Percentiles rank a stretch among this genome's conserved stretches.
Conservation (phyloP, 495 filamentous ascomycete genomes). For the Trichocladium uniseriatum region DNA sequence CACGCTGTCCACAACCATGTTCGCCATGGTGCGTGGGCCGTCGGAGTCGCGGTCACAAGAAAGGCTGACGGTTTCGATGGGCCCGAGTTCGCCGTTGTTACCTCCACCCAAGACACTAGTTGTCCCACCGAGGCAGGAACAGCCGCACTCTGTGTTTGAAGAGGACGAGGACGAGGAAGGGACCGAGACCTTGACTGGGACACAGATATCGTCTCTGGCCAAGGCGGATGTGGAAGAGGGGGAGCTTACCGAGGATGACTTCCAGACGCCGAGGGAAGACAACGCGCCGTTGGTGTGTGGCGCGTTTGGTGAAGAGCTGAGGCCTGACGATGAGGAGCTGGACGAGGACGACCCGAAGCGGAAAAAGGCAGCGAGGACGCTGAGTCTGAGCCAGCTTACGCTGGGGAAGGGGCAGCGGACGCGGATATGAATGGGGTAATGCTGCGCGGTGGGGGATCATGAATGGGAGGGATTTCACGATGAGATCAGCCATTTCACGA, state of each 20-base stretch:
- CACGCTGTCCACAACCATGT: conserved; percentile 29
- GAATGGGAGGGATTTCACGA: too few species aligned
- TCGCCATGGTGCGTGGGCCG: conserved; percentile 27
- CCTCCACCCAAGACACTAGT: conserved; percentile 12
- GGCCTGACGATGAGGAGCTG: conserved; percentile 15
- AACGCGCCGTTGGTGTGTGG: conserved; percentile 25
- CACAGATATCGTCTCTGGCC: not conserved
- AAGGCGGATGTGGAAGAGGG: conserved; percentile 19
- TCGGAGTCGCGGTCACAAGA: conserved; percentile 22
- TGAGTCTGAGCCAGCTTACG: conserved; percentile 44
- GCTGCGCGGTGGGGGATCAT: too few species aligned
- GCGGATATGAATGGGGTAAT: conserved; percentile 7
- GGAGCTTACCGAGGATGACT: conserved; percentile 28
- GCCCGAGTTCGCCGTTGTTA: conserved; percentile 12
- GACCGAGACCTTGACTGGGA: conserved; percentile 19
- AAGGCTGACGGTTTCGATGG: conserved; percentile 4
- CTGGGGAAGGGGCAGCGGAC: conserved; percentile 25
- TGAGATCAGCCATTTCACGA: too few species aligned
- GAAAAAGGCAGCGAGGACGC: conserved; percentile 36
- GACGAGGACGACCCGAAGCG: conserved; percentile 28
- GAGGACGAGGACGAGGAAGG: conserved; percentile 28
- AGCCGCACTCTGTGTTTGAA: conserved; percentile 30
- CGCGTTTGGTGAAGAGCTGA: conserved; percentile 37
- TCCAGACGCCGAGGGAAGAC: conserved; percentile 38
- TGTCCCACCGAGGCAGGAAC: conserved; percentile 13